These are phyloP conservation scores for Alternaria gaisen DNA, from an alignment of 2,329 filamentous ascomycete genomes.

Conservation along the genomic window DNA sequence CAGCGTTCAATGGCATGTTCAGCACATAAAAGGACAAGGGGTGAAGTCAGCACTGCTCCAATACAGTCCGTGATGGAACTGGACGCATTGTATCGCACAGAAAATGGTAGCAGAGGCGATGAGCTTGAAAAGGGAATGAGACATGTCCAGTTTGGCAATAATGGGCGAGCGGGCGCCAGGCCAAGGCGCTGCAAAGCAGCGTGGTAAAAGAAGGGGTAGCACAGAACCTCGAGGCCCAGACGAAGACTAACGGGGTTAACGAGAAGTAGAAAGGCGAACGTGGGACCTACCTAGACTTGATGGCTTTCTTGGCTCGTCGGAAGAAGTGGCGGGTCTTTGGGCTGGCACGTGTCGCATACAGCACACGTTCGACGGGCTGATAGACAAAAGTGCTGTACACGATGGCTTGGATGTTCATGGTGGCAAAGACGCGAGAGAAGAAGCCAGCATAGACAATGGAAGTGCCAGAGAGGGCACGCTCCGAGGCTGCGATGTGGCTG, in stretches of 20 bases:
- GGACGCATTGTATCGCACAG: constrained; percentile 24
- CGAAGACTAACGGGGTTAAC: constrained; percentile 36
- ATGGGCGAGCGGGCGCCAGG: constrained; percentile 37
- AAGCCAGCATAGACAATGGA: constrained; percentile 43
- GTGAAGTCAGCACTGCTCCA: constrained; percentile 36
- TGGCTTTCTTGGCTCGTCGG: constrained; percentile 31
- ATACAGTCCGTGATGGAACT: constrained; percentile 23
- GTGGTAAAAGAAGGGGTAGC: constrained; percentile 47
- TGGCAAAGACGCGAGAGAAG: constrained; percentile 30
- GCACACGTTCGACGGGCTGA: constrained; percentile 41
- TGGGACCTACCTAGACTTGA: constrained; percentile 33
- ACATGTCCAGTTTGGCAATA: constrained; percentile 37
- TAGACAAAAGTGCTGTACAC: constrained; percentile 33
- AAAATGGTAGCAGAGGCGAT: constrained; percentile 39
- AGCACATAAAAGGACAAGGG: constrained; percentile 36
- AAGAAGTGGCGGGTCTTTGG: constrained; percentile 30
- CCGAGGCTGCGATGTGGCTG: constrained; percentile 35
- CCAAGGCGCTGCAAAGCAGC: constrained; percentile 43
- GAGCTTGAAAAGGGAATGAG: constrained; percentile 42
- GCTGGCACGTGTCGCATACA: constrained; percentile 31
- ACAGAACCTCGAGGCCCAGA: constrained; percentile 38
- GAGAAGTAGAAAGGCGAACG: neutral
- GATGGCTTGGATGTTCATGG: constrained; percentile 29
- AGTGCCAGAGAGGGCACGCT: constrained; percentile 28
- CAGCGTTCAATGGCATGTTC: constrained; percentile 39